Evolutionary conservation across 129 eudicot genomes (phyloP).

Genomic region (Rutidosis leptorrhynchoides): DNA sequence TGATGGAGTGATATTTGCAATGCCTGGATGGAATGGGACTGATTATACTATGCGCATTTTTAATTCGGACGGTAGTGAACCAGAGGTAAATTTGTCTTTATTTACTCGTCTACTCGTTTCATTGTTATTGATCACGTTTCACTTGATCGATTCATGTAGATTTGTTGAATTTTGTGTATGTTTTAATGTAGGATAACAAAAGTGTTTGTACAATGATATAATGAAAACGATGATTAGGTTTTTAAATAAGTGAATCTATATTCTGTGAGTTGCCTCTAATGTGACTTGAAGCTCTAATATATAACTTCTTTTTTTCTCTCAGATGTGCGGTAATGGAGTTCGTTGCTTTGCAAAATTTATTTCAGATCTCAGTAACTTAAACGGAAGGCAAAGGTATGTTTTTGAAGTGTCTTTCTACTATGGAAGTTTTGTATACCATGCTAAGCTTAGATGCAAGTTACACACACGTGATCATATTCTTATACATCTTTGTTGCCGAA

Average conservation of each 20-base stretch:
- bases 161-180: neutral
- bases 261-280: neutral
- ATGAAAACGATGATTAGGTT: neutral
- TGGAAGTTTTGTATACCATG: conserved; percentile 8
- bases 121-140: neutral
- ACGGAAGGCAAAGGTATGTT: conserved; percentile 71
- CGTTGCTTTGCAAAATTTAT: conserved; percentile 94
- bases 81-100: conserved; percentile 51
- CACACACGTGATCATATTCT: neutral
- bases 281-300: neutral
- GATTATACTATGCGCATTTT: conserved; percentile 95
- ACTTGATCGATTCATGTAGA: neutral
- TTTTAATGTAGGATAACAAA: too few relatives aligned
- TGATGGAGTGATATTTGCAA: conserved; percentile 90
- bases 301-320: conserved; percentile 9
- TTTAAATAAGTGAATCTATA: neutral
- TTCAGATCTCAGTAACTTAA: conserved; percentile 68
- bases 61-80: conserved; percentile 97
- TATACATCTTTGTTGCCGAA: neutral
- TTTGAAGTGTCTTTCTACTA: neutral
- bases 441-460: conserved; percentile 8
- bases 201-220: neutral
- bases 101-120: neutral
- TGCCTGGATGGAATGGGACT: conserved; percentile 90
- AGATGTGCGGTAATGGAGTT: conserved; percentile 99